Evolutionary conservation across 1,284 basidiomycete species (phyloP).

Genomic region (Ustanciosporium gigantosporum): DNA sequence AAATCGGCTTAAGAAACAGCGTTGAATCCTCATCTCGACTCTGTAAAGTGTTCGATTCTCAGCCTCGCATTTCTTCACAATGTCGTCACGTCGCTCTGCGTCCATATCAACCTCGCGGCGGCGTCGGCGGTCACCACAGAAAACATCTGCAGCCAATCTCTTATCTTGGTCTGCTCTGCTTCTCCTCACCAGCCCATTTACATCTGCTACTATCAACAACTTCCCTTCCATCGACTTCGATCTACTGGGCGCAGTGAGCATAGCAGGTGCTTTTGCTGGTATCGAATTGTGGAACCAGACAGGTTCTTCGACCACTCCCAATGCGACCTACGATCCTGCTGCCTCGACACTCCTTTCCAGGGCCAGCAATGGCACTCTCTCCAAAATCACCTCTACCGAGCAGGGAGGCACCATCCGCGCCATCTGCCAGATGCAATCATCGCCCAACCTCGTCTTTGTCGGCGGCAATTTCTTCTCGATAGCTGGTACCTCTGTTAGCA

Average conservation of each 20-base stretch:
- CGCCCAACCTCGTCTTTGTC: slow-evolving; percentile 50
- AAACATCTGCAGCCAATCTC: no score
- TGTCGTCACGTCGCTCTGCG: no score
- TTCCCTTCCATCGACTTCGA: slow-evolving; percentile 56
- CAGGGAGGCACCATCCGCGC: slow-evolving; percentile 55
- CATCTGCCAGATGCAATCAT: slow-evolving; percentile 52
- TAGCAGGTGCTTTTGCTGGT: slow-evolving; percentile 52
- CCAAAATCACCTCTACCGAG: slow-evolving; percentile 55
- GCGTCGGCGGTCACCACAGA: no score
- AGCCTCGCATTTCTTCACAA: no score
- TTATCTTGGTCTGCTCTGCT: slow-evolving; percentile 28
- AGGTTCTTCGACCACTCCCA: slow-evolving; percentile 30
- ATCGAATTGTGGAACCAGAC: slow-evolving; percentile 48
- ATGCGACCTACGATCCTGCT: slow-evolving; percentile 34
- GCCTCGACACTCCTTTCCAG: slow-evolving; percentile 51
- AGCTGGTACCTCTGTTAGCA: slow-evolving; percentile 43
- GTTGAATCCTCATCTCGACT: no score
- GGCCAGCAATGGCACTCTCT: slow-evolving; percentile 49
- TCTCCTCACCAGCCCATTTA: slow-evolving; percentile 6
- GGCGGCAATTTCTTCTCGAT: slow-evolving; percentile 60
- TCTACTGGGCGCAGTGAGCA: slow-evolving; percentile 48
- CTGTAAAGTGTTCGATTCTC: no score
- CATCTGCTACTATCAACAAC: slow-evolving; percentile 20
- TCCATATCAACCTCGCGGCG: no score
- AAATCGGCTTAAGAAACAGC: no score